These are phyloP conservation scores for Penicillium sclerotiorum DNA, from an alignment of 2,329 filamentous ascomycete species.

Conservation along the genomic window DNA sequence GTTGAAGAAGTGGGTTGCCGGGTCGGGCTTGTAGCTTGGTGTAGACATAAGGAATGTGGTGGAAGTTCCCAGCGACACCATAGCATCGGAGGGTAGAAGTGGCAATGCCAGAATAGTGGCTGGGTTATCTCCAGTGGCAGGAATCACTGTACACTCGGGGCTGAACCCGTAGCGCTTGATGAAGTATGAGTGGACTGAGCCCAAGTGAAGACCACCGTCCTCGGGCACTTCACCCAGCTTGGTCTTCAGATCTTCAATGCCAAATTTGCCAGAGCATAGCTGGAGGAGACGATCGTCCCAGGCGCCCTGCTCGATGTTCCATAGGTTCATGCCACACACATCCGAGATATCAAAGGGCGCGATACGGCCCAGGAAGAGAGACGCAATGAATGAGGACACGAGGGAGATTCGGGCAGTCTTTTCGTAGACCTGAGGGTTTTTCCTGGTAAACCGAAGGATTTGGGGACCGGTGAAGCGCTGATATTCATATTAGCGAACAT, in stretches of 20 bases:
- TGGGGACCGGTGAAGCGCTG: slow-evolving; percentile 96
- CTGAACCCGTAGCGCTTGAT: slow-evolving; percentile 76
- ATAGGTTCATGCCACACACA: slow-evolving; percentile 95
- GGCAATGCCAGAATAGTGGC: slow-evolving; percentile 91
- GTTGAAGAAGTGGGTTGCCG: slow-evolving; percentile 96
- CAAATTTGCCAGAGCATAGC: slow-evolving; percentile 70
- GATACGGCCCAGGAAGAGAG: slow-evolving; percentile 79
- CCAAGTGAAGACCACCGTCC: slow-evolving; percentile 80
- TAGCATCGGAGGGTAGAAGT: slow-evolving; percentile 83
- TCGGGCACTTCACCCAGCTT: slow-evolving; percentile 81
- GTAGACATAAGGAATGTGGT: slow-evolving; percentile 99
- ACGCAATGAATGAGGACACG: slow-evolving; percentile 93
- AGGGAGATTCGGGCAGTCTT: slow-evolving; percentile 84
- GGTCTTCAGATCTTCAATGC: slow-evolving; percentile 65
- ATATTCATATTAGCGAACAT: background rate
- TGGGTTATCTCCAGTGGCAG: slow-evolving; percentile 95
- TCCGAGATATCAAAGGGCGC: slow-evolving; percentile 93
- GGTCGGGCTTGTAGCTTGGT: slow-evolving; percentile 84
- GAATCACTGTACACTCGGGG: slow-evolving; percentile 72
- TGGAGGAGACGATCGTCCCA: slow-evolving; percentile 77
- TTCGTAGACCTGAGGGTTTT: slow-evolving; percentile 78
- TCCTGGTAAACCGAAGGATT: slow-evolving; percentile 82
- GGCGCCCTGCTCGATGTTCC: slow-evolving; percentile 75
- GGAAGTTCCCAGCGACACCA: slow-evolving; percentile 91
- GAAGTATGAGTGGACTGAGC: slow-evolving; percentile 77